A percentile compares a stretch with the other conserved stretches of the same genome.
phyloP scores from a whole-genome alignment of 495 filamentous ascomycete species.

The Glutinoglossum americanum region DNA sequence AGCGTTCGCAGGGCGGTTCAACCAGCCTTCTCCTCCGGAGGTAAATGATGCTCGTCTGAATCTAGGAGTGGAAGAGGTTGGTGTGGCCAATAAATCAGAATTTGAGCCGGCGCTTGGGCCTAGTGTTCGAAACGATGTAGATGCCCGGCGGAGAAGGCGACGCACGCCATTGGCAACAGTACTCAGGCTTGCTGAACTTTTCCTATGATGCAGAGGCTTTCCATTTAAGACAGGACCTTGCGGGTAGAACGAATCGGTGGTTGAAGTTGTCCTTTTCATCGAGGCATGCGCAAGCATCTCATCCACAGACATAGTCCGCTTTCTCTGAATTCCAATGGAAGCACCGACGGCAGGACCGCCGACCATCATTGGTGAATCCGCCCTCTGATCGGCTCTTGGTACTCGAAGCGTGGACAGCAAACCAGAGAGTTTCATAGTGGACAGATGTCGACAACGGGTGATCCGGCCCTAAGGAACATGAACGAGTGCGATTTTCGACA shows the following conservation, averaged over 20 bases:
- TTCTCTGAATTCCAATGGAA: background rate
- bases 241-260: background rate
- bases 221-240: background rate
- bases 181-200: slow-evolving; percentile 1
- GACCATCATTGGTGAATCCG: background rate
- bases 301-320: background rate
- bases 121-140: background rate
- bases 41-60: background rate
- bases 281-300: background rate
- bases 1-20: background rate
- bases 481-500: background rate
- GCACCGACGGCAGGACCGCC: background rate
- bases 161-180: background rate
- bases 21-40: background rate
- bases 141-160: background rate
- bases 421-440: background rate
- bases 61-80: background rate
- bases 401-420: background rate
- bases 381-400: background rate
- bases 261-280: background rate
- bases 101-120: background rate
- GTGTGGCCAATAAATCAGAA: background rate
- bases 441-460: background rate
- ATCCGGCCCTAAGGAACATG: background rate
- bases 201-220: background rate